Conservation (phyloP, 179 eudicot species). For the Spinacia oleracea region DNA sequence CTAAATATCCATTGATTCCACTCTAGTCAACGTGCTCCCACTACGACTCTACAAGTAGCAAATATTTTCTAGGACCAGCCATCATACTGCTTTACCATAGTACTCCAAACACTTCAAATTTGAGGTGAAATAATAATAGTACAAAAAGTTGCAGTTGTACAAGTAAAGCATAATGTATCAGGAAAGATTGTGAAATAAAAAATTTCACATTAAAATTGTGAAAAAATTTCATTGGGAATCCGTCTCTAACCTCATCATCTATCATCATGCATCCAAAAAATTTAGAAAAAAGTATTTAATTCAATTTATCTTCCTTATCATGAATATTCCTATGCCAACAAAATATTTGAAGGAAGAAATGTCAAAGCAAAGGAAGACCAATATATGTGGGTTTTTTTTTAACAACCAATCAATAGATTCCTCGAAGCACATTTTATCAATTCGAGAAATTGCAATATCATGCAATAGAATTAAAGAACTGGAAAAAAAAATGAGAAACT, state of each 20-base stretch:
- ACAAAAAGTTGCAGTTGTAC: neutral
- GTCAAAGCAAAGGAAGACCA: neutral
- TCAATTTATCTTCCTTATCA: neutral
- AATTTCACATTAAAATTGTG: neutral
- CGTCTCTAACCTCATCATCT: neutral
- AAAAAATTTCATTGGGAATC: neutral
- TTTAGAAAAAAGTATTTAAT: neutral
- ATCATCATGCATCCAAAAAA: neutral
- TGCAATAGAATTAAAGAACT: neutral
- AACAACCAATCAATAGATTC: neutral
- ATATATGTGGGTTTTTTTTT: neutral
- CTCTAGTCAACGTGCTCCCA: no score
- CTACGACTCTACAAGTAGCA: no score
- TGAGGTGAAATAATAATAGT: neutral
- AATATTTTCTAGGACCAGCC: neutral
- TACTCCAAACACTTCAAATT: neutral
- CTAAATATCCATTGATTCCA: no score
- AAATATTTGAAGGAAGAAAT: neutral
- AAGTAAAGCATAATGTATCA: neutral
- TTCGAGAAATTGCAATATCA: neutral
- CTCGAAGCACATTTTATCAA: neutral
- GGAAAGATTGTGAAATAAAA: neutral
- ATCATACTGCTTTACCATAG: neutral
- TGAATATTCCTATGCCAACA: neutral
- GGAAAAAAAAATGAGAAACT: neutral